Conservation (phyloP, 805 yeast species). For the Schizosaccharomyces japonicus region DNA sequence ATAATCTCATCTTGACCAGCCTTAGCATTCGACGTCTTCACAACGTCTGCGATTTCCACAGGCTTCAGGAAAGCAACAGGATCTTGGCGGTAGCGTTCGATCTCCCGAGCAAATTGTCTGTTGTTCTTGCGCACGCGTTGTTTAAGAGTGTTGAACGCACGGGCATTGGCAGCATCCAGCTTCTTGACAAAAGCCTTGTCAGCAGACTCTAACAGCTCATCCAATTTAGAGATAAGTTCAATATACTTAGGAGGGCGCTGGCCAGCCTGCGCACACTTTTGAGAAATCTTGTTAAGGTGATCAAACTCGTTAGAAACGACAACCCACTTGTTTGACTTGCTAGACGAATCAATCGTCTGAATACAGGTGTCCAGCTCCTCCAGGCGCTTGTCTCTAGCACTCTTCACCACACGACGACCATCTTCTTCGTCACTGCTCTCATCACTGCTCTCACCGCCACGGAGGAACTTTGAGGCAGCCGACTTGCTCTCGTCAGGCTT, state of each 20-base stretch:
- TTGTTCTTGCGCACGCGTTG: conserved; percentile 68
- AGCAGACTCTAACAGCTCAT: conserved; percentile 1
- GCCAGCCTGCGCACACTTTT: conserved; percentile 55
- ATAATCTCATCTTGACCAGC: conserved; percentile 10
- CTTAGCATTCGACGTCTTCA: conserved; percentile 7
- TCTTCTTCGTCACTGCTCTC: conserved; percentile 33
- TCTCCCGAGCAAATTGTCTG: conserved; percentile 39
- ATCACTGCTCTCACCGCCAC: conserved; percentile 19
- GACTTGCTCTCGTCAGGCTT: conserved; percentile 14
- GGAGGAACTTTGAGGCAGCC: conserved; percentile 15
- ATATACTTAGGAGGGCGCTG: conserved; percentile 51
- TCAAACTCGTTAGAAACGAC: conserved; percentile 49
- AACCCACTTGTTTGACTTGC: conserved; percentile 57
- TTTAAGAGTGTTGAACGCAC: conserved; percentile 64
- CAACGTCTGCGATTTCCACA: conserved; percentile 7
- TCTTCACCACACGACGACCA: conserved; percentile 64
- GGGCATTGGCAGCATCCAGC: conserved; percentile 58
- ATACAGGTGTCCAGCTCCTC: conserved; percentile 58
- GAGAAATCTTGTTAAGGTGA: conserved; percentile 38
- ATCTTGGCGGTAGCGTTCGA: conserved; percentile 36
- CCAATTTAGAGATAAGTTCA: conserved; percentile 44
- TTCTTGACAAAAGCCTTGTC: conserved; percentile 38
- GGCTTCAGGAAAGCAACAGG: conserved; percentile 24
- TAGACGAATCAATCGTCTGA: conserved; percentile 43
- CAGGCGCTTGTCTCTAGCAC: conserved; percentile 75